phyloP scores from a whole-genome alignment of 331 rosid genomes.

The Arachis monticola region DNA sequence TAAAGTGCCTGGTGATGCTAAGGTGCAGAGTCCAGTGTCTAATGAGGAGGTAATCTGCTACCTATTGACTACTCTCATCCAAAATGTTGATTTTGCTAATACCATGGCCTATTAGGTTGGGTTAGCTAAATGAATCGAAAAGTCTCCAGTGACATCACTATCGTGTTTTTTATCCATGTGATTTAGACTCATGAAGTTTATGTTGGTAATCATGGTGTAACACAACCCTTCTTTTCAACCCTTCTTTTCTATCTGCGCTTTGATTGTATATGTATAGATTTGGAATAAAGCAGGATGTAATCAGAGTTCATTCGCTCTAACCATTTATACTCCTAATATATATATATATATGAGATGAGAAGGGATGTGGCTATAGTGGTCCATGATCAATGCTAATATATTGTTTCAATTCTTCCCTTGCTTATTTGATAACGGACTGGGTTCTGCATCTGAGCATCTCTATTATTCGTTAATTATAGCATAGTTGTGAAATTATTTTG shows the following conservation, averaged over 20 bases:
- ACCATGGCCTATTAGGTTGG: background rate
- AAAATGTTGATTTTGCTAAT: conserved; percentile 24
- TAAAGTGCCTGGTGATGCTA: conserved; percentile 41
- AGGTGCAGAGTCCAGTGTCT: conserved; percentile 47
- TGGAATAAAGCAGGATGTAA: no score
- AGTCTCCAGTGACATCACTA: no score
- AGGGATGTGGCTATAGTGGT: conserved; percentile 3
- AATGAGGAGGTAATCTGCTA: conserved; percentile 66
- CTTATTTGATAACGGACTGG: background rate
- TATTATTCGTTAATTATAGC: background rate
- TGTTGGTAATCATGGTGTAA: background rate
- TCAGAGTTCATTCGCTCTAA: no score
- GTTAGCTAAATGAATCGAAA: no score
- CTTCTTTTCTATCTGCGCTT: no score
- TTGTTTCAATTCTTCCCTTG: background rate
- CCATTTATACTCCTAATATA: background rate
- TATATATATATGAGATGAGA: background rate
- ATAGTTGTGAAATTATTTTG: background rate
- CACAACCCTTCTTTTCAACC: no score
- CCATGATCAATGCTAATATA: background rate
- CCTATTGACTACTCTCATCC: conserved; percentile 15
- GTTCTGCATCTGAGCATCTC: background rate
- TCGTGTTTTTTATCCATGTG: no score
- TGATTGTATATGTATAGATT: no score
- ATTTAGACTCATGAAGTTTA: background rate